Conservation (phyloP, 2,329 filamentous ascomycete genomes). For the Albifimbria verrucaria region DNA sequence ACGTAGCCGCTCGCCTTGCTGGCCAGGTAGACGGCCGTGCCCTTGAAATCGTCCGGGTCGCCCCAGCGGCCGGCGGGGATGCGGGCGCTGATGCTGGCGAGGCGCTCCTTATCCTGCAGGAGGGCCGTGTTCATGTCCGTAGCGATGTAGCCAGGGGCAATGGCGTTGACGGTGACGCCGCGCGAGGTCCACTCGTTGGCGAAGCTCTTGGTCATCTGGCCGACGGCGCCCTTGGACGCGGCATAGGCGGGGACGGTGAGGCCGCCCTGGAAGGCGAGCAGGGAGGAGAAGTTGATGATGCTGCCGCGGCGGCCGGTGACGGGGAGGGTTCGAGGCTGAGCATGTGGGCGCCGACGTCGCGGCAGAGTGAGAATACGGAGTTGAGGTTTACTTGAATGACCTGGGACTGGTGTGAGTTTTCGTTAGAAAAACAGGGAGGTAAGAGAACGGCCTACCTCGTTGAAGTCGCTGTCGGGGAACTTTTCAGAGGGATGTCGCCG, state of each 20-base stretch:
- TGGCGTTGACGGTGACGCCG: constrained; percentile 81
- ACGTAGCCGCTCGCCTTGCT: constrained; percentile 77
- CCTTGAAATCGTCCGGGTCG: constrained; percentile 82
- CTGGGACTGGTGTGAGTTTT: constrained; percentile 25
- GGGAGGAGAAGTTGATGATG: constrained; percentile 81
- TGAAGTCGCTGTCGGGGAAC: constrained; percentile 77
- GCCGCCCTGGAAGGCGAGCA: constrained; percentile 83
- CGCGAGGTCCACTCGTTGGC: constrained; percentile 82
- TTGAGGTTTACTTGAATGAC: constrained; percentile 86
- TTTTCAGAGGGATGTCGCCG: constrained; percentile 69
- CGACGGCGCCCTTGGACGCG: constrained; percentile 79
- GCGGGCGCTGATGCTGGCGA: constrained; percentile 70
- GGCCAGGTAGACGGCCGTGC: constrained; percentile 73
- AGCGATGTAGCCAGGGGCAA: constrained; percentile 85
- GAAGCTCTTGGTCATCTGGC: constrained; percentile 79
- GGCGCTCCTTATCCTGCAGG: constrained; percentile 66
- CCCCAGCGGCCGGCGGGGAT: constrained; percentile 88
- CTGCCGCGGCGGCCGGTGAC: constrained; percentile 57
- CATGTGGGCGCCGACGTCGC: constrained; percentile 78
- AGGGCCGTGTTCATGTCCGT: constrained; percentile 94
- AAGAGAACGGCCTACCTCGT: constrained; percentile 46
- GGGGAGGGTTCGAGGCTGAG: constrained; percentile 50
- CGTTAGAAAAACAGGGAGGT: not conserved
- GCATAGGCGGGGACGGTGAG: constrained; percentile 87
- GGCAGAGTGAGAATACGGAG: constrained; percentile 73